Base-by-base conservation (phyloP, 345 rosid genomes). In the Atalantia buxifolia region DNA sequence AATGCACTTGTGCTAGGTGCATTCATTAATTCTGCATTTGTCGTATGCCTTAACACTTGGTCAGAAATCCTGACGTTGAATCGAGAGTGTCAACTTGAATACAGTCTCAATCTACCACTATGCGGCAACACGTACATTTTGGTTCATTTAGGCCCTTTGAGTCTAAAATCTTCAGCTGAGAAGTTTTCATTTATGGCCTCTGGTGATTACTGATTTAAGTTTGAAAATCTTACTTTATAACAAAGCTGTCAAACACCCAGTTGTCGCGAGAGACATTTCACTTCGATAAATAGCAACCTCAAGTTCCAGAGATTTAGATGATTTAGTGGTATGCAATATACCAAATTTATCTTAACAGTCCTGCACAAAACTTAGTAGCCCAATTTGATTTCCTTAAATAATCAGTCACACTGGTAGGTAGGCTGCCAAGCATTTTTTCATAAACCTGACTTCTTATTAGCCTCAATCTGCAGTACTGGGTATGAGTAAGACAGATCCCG, bases 401-500 rank as follows among this genome's bases (percentile, higher is more conserved):
- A 71, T 36, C 65, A 9, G 50, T 50, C n/a, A 33, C 30, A 21
- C 13, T 53, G 68, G 25, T 69, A 14, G 76, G 40, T 22, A 50
- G 74, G 50, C 59, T 75, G 24, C 22, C 42, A 13, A 31, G 9
- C 55, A 59, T 6, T 40, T 48, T 48, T 61, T 72, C 66, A 25
- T 65, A 12, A 31, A 59, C 33, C 38, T 40, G 38, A n/a, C 14
- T 74, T 78, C 42, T 72, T 66, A 72, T 38, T 5, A 35, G 53
- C 72, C 80, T 61, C 71, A 21, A 21, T 30, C 69, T 36, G 13
- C n/a, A 69, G 75, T 57, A 16, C 57, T 66, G 25, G 22, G 30
- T 68, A 65, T 65, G 71, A 82, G 57, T 22, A 45, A 69, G 81
- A 82, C 78, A 77, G 65, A 72, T 42, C 19, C 82, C 61, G 31